Conservation (phyloP, 2,329 filamentous ascomycete genomes). For the Diplocarpon mali region DNA sequence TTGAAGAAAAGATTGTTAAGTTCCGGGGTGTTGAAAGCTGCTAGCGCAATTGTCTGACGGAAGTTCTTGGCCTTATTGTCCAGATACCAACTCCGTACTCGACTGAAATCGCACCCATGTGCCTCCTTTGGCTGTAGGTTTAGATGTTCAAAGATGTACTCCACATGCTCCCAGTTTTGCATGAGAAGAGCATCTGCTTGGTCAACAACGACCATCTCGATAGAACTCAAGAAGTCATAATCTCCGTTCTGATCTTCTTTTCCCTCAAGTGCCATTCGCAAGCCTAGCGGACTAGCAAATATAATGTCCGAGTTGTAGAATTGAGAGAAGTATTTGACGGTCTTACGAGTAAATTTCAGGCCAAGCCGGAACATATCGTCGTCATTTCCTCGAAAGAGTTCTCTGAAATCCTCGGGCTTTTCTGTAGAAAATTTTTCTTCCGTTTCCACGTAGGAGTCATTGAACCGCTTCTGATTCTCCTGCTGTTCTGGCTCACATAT, state of each 20-base stretch:
- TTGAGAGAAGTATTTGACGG: constrained; percentile 84
- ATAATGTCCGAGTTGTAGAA: constrained; percentile 98
- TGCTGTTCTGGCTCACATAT: constrained; percentile 79
- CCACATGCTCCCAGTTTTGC: constrained; percentile 97
- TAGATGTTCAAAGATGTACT: constrained; percentile 82
- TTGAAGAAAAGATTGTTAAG: constrained; percentile 68
- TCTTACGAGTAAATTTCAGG: constrained; percentile 95
- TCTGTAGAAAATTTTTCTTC: constrained; percentile 58
- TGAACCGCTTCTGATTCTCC: constrained; percentile 87
- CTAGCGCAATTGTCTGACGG: constrained; percentile 75
- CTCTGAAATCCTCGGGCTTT: constrained; percentile 76
- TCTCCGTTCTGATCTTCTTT: constrained; percentile 57
- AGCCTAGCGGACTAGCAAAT: constrained; percentile 76
- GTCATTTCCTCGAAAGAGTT: constrained; percentile 88
- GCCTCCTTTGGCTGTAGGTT: constrained; percentile 83
- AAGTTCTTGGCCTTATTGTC: constrained; percentile 71
- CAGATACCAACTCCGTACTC: constrained; percentile 86
- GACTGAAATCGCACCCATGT: constrained; percentile 87
- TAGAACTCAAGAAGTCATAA: constrained; percentile 84
- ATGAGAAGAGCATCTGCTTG: constrained; percentile 88
- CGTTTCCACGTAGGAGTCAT: constrained; percentile 66
- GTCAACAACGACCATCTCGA: constrained; percentile 83
- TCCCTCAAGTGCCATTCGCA: constrained; percentile 82
- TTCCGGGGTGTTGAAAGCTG: constrained; percentile 80
- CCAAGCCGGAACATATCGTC: constrained; percentile 95